These are phyloP conservation scores for Mollisia scopiformis DNA, from an alignment of 2,329 filamentous ascomycete species.

Conservation along the genomic window DNA sequence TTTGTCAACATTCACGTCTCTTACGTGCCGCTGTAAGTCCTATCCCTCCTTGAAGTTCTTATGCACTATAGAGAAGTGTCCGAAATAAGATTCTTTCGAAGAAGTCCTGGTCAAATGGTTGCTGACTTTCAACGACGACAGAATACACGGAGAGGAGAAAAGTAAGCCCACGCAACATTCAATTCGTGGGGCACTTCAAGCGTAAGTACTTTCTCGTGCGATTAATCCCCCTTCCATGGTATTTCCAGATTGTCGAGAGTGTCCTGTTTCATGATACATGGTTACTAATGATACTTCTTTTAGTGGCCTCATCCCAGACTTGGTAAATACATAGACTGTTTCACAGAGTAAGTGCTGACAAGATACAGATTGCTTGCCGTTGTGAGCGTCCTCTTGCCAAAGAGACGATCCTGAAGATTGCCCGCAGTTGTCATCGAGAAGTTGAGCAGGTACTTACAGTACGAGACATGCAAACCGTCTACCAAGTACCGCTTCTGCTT, in stretches of 20 bases:
- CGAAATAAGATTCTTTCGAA: too few relatives aligned
- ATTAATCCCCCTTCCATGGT: too few relatives aligned
- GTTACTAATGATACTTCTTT: slow-evolving; percentile 83
- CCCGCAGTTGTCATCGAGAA: slow-evolving; percentile 86
- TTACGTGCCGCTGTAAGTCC: slow-evolving; percentile 85
- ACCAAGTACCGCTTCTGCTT: slow-evolving; percentile 93
- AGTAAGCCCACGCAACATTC: slow-evolving; percentile 96
- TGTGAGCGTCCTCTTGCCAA: slow-evolving; percentile 78
- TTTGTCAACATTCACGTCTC: slow-evolving; percentile 90
- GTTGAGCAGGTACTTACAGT: slow-evolving; percentile 86
- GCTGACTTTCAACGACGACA: too few relatives aligned
- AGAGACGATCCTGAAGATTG: slow-evolving; percentile 82
- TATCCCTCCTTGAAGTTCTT: too few relatives aligned
- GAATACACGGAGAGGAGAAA: slow-evolving; percentile 73
- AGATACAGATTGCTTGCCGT: slow-evolving; percentile 84
- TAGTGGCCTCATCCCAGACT: slow-evolving; percentile 46
- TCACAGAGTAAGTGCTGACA: slow-evolving; percentile 7
- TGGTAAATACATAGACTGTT: slow-evolving; percentile 19
- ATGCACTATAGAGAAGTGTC: too few relatives aligned
- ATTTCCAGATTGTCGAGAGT: too few relatives aligned
- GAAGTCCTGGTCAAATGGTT: too few relatives aligned
- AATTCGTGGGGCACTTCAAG: too few relatives aligned
- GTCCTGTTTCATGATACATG: too few relatives aligned
- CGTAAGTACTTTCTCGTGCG: too few relatives aligned
- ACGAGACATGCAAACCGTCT: slow-evolving; percentile 85